Evolutionary conservation across 352 stramenopile species (phyloP).

Genomic region (Pythium oligandrum): DNA sequence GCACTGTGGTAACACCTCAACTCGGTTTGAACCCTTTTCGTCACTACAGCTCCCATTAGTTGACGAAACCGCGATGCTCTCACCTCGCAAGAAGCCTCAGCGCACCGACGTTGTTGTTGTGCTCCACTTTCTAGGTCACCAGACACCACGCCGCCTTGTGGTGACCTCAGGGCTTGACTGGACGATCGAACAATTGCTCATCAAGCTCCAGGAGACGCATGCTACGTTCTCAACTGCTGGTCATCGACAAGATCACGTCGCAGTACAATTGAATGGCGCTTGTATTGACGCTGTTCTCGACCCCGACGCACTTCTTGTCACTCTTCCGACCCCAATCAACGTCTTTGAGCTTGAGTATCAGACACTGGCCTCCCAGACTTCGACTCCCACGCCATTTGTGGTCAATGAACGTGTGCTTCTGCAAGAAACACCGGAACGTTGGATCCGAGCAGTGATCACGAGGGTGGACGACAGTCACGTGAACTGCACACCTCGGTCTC

Average conservation of each 20-base stretch:
- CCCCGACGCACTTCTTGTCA: conserved; percentile 22
- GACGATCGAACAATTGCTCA: conserved; percentile 40
- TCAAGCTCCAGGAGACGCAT: conserved; percentile 24
- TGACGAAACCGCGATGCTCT: conserved; percentile 11
- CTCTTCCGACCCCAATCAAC: conserved; percentile 24
- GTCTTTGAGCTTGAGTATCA: conserved; percentile 34
- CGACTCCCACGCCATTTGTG: too few species aligned
- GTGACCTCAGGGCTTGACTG: conserved; percentile 16
- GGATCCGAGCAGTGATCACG: too few species aligned
- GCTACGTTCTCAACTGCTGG: conserved; percentile 7
- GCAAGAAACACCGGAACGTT: too few species aligned
- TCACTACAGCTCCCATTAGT: conserved; percentile 61
- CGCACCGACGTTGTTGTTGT: conserved; percentile 30
- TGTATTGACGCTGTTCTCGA: conserved; percentile 27
- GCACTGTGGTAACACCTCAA: conserved; percentile 78
- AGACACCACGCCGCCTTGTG: conserved; percentile 17
- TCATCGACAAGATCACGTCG: conserved; percentile 16
- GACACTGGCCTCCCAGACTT: too few species aligned
- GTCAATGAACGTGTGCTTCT: too few species aligned
- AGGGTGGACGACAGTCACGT: too few species aligned
- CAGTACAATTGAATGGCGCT: conserved; percentile 19
- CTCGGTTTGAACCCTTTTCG: conserved; percentile 88
- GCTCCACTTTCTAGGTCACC: conserved; percentile 22
- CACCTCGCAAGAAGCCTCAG: conserved; percentile 6
- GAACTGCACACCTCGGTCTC: too few species aligned